A percentile compares a stretch with the other conserved stretches of the same genome.
Evolutionary conservation across 129 eudicot species (phyloP).

Genomic region (Flaveria bidentis): DNA sequence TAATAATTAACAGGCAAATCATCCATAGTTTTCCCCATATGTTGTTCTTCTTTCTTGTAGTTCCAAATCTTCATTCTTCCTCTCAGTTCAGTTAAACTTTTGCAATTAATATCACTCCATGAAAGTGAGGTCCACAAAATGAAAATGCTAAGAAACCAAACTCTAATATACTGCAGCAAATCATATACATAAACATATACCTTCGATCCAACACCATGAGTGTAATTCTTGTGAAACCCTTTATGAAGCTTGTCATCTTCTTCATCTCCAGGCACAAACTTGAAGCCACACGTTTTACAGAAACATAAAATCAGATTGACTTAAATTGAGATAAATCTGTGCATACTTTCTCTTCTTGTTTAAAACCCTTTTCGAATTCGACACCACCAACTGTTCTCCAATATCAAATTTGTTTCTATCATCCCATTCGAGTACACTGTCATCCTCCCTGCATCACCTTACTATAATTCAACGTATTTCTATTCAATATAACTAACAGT

Average conservation of each 20-base stretch:
- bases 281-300: slow-evolving; percentile 72
- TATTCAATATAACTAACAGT: too few relatives aligned
- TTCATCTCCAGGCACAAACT: slow-evolving; percentile 78
- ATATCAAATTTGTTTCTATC: background rate
- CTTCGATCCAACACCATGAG: slow-evolving; percentile 79
- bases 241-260: slow-evolving; percentile 69
- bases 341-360: slow-evolving; percentile 77
- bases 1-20: too few relatives aligned
- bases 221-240: slow-evolving; percentile 65
- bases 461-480: too few relatives aligned
- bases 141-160: too few relatives aligned
- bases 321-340: slow-evolving; percentile 69
- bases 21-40: too few relatives aligned
- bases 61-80: too few relatives aligned
- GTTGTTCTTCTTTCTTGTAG: too few relatives aligned
- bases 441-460: slow-evolving; percentile 32
- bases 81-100: too few relatives aligned
- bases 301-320: slow-evolving; percentile 75
- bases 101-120: too few relatives aligned
- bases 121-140: too few relatives aligned
- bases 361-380: slow-evolving; percentile 31
- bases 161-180: background rate
- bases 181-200: slow-evolving; percentile 30
- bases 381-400: slow-evolving; percentile 20
- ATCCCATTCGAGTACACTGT: slow-evolving; percentile 19